Evolutionary conservation across 768 basidiomycete genomes (phyloP).

Genomic region (Melanogaster broomeanus): DNA sequence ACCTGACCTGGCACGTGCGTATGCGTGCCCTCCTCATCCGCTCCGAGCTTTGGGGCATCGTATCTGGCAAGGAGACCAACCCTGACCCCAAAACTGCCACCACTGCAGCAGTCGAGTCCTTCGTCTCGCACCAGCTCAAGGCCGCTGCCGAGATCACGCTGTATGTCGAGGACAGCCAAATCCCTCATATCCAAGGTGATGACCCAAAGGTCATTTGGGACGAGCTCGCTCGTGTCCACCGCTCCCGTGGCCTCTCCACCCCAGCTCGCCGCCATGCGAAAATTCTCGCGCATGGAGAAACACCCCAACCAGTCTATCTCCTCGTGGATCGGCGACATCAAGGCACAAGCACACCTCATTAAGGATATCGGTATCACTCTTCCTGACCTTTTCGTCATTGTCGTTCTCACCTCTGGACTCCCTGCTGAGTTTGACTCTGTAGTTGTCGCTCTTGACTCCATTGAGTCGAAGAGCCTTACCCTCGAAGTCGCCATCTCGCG

Average conservation of each 20-base stretch:
- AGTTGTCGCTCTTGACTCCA: constrained; percentile 32
- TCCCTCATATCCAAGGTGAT: background rate
- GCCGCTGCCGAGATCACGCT: background rate
- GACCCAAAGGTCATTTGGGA: background rate
- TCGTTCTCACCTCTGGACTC: constrained; percentile 30
- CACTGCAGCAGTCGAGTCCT: background rate
- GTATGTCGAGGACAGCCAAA: background rate
- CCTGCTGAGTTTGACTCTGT: constrained; percentile 26
- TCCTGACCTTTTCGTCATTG: constrained; percentile 12
- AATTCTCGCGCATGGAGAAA: constrained; percentile 2
- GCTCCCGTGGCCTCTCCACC: background rate
- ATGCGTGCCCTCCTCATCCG: background rate
- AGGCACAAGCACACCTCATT: background rate
- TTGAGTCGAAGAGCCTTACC: constrained; percentile 21
- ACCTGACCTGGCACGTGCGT: background rate
- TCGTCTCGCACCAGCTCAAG: background rate
- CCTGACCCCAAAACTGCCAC: background rate
- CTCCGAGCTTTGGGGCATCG: background rate
- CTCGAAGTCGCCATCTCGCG: constrained; percentile 28
- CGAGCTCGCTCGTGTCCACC: background rate
- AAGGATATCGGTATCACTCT: background rate
- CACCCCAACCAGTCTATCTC: background rate
- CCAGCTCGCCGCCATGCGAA: background rate
- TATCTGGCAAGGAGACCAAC: background rate
- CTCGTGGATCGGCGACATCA: background rate